These are phyloP conservation scores for Aspergillus aculeatinus DNA, from an alignment of 2,329 filamentous ascomycete species.

Conservation along the genomic window DNA sequence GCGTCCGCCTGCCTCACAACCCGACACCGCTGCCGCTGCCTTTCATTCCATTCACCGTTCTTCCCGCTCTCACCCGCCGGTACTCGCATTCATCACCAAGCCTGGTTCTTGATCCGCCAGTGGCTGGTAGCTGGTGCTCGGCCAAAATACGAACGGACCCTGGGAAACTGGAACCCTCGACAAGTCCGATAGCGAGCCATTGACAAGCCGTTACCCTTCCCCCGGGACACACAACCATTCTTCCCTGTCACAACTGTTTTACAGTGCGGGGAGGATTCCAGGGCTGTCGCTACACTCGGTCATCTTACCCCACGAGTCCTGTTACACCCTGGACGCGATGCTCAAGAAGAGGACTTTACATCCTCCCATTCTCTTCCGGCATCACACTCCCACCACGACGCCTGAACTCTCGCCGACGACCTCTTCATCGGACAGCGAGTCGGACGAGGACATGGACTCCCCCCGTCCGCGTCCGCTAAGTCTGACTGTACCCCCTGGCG, in stretches of 20 bases:
- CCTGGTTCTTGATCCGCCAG: slow-evolving; percentile 11
- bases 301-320: slow-evolving; percentile 13
- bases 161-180: not conserved
- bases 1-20: slow-evolving; percentile 1
- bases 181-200: not conserved
- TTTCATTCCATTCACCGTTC: slow-evolving; percentile 8
- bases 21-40: slow-evolving; percentile 3
- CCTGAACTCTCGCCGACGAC: slow-evolving; percentile 46
- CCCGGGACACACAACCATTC: not conserved
- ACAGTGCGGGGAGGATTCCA: slow-evolving; percentile 9
- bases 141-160: not conserved
- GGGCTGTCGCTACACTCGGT: slow-evolving; percentile 17
- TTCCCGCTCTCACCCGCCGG: slow-evolving; percentile 13
- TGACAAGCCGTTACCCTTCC: not conserved
- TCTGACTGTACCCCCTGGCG: slow-evolving; percentile 41
- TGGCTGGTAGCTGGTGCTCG: not conserved
- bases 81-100: slow-evolving; percentile 11
- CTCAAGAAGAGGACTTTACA: slow-evolving; percentile 39
- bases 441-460: slow-evolving; percentile 47
- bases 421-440: slow-evolving; percentile 43
- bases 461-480: slow-evolving; percentile 45
- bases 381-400: slow-evolving; percentile 44
- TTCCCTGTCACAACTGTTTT: slow-evolving; percentile 8
- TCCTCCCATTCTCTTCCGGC: slow-evolving; percentile 38
- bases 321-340: slow-evolving; percentile 37